These are phyloP conservation scores for Salix brachista DNA, from an alignment of 345 rosid genomes.

Conservation along the genomic window DNA sequence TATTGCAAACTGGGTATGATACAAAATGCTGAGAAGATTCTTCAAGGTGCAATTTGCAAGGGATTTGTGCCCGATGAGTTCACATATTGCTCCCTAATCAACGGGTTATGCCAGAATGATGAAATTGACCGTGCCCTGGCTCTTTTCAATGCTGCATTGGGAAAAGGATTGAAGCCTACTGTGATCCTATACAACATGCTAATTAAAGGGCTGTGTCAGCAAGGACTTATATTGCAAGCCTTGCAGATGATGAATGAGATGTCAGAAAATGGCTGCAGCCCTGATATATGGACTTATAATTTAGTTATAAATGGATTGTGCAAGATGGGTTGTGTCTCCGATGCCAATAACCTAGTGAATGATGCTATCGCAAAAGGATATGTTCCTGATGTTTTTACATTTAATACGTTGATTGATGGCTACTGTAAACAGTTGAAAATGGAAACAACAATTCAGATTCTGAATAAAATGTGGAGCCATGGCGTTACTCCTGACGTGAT, in stretches of 20 bases:
- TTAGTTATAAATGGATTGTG: slow-evolving; percentile 73
- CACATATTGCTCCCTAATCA: slow-evolving; percentile 66
- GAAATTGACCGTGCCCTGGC: slow-evolving; percentile 64
- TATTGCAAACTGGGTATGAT: slow-evolving; percentile 67
- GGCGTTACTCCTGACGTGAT: slow-evolving; percentile 73
- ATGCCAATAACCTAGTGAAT: slow-evolving; percentile 62
- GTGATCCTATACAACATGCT: slow-evolving; percentile 62
- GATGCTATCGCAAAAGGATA: slow-evolving; percentile 66
- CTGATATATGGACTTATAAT: slow-evolving; percentile 78
- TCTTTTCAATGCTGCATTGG: slow-evolving; percentile 50
- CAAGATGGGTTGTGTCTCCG: slow-evolving; percentile 85
- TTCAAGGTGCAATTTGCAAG: slow-evolving; percentile 55
- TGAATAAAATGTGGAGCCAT: slow-evolving; percentile 59
- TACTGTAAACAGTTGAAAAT: slow-evolving; percentile 69
- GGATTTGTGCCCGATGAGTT: slow-evolving; percentile 83
- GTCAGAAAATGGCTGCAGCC: slow-evolving; percentile 55
- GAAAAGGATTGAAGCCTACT: slow-evolving; percentile 57
- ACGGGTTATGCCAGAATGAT: slow-evolving; percentile 67
- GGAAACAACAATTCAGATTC: slow-evolving; percentile 62
- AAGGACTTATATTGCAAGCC: slow-evolving; percentile 72
- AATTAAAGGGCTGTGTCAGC: slow-evolving; percentile 70
- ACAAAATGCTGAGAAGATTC: slow-evolving; percentile 63
- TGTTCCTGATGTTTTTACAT: slow-evolving; percentile 74
- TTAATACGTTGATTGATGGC: slow-evolving; percentile 84
- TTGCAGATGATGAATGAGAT: slow-evolving; percentile 65